Evolutionary conservation across 495 filamentous ascomycete species (phyloP).

Genomic region (Copromyces sp.): DNA sequence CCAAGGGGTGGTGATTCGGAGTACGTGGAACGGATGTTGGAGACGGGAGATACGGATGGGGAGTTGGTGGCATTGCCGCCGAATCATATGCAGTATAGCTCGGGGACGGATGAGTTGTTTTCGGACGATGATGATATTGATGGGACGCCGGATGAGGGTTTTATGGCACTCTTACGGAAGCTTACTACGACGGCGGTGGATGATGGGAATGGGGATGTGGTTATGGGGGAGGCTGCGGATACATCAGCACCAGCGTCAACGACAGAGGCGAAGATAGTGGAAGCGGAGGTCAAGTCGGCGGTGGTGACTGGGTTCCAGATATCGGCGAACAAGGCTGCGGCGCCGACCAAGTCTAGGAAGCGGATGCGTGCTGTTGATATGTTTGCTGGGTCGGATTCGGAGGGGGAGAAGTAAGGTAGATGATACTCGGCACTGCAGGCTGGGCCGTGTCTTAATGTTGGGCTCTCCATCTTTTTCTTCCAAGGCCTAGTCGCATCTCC

Average conservation of each 20-base stretch:
- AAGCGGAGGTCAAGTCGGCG: constrained; percentile 8
- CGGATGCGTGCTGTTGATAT: constrained; percentile 86
- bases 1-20: constrained; percentile 15
- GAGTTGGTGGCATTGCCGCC: constrained; percentile 10
- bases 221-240: constrained; percentile 6
- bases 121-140: constrained; percentile 22
- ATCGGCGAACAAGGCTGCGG: constrained; percentile 16
- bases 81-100: constrained; percentile 13
- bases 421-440: background rate
- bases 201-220: constrained; percentile 8
- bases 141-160: constrained; percentile 17
- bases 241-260: constrained; percentile 12
- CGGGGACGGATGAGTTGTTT: constrained; percentile 13
- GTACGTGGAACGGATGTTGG: constrained; percentile 19
- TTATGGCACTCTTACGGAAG: constrained; percentile 8
- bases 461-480: too few relatives aligned
- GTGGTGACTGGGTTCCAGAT: constrained; percentile 16
- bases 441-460: too few relatives aligned
- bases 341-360: constrained; percentile 23
- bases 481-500: too few relatives aligned
- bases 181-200: background rate
- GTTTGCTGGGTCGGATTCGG: constrained; percentile 63
- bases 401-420: constrained; percentile 18
- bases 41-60: constrained; percentile 27
- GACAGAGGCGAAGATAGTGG: background rate